These are phyloP conservation scores for Colletotrichum siamense DNA, from an alignment of 2,329 filamentous ascomycete species.

Conservation along the genomic window DNA sequence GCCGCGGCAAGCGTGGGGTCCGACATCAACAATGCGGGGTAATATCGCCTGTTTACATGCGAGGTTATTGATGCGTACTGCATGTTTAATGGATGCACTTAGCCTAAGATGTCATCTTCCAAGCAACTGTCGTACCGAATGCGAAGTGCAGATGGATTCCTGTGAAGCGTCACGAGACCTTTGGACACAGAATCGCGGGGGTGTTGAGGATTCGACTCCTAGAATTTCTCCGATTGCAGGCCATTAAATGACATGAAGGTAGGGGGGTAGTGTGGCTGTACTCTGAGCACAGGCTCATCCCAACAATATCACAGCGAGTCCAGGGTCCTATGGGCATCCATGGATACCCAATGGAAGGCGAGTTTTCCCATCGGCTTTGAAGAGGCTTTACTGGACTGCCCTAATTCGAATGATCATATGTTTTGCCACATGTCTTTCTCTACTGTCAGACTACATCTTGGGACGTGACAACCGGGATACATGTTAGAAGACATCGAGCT, in stretches of 20 bases:
- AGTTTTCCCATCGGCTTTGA: not conserved
- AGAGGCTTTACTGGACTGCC: not conserved
- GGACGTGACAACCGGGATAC: not conserved
- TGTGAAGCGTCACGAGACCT: not conserved
- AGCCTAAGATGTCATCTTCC: not conserved
- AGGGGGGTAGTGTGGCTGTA: rapidly evolving
- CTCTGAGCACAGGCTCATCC: not conserved
- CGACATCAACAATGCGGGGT: not conserved
- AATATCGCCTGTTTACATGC: not conserved
- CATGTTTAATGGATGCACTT: not conserved
- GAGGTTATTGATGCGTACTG: not conserved
- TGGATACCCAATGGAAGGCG: not conserved
- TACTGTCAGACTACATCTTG: not conserved
- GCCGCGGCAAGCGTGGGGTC: not conserved
- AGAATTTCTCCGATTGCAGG: rapidly evolving
- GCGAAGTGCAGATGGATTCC: not conserved
- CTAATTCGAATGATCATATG: not conserved
- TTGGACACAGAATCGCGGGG: rapidly evolving
- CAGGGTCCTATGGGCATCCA: rapidly evolving
- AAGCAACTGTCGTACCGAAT: not conserved
- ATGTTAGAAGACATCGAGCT: not conserved
- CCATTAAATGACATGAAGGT: not conserved
- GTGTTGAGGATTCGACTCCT: not conserved
- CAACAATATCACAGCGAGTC: not conserved
- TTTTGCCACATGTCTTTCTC: not conserved